Base-by-base conservation (phyloP, 2,329 filamentous ascomycete genomes). In the Fusarium equiseti region DNA sequence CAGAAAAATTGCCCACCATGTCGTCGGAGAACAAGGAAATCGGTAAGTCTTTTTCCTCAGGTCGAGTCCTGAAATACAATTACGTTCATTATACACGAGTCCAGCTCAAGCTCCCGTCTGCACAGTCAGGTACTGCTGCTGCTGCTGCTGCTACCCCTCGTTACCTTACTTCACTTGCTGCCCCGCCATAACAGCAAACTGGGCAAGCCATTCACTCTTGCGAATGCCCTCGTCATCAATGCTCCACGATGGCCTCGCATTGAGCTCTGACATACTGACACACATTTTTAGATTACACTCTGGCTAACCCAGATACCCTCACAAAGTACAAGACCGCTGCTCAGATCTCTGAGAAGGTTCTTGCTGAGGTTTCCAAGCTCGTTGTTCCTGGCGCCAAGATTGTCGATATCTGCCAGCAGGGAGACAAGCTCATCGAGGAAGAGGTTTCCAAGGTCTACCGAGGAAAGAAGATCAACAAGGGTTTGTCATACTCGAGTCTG, bases 281-380 rank as follows among this genome's bases (percentile, higher is more conserved):
- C 22, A 11, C 31, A n/a, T 38, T n/a, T 20, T 1, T 76, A 97
- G 93, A 97, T 82, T 95, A 97, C 86, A 89, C 92, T 75, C 90
- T 98, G 82, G 93, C 90, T 83, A 96, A 97, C 87, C 93, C 93
- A 68, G 93, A 97, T 82, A 98, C 94, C 77, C 89, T 99, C 77
- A 98, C 96, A 84, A 99, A 98, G 88, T 98, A 98, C 89, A 98
- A 97, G 91, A 95, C 92, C 73, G 96, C 96, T 62, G 95, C 93
- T 71, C 88, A 92, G 81, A 98, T 99, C 83, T 96, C 95, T 54
- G 93, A 98, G 82, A 97, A 95, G 86, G 95, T 97, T 75, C 90
- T 99, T 75, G 93, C 94, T 77, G 91, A 92, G 76, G 95, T 99
- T 73, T 85, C 88, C 65, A 86, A 88, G 81, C 85, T 91, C 70